Evolutionary conservation across 257 asterid species (phyloP).

Genomic region (Ocimum tenuiflorum): DNA sequence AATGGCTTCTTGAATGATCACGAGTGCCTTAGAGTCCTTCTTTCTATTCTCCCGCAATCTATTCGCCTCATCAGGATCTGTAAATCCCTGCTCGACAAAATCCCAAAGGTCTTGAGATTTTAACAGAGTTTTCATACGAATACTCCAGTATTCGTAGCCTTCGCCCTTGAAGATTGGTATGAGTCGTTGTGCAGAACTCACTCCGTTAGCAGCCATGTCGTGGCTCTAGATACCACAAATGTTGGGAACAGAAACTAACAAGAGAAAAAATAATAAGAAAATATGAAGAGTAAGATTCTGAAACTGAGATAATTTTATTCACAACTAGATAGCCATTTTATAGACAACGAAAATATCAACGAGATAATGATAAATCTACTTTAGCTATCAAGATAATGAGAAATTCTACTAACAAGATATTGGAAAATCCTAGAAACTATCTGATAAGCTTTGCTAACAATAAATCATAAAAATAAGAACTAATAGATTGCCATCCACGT

Average conservation of each 20-base stretch:
- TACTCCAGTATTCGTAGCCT: background rate
- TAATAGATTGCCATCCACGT: too few species aligned
- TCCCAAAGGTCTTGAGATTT: slow-evolving; percentile 11
- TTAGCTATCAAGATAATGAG: too few species aligned
- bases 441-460: too few species aligned
- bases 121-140: background rate
- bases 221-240: background rate
- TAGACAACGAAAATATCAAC: too few species aligned
- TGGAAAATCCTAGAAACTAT: too few species aligned
- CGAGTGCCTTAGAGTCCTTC: background rate
- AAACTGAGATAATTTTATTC: too few species aligned
- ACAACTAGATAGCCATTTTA: too few species aligned
- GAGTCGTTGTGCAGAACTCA: background rate
- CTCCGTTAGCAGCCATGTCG: background rate
- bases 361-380: too few species aligned
- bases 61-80: background rate
- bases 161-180: background rate
- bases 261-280: too few species aligned
- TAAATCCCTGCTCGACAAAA: background rate
- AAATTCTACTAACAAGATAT: too few species aligned
- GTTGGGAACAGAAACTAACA: background rate
- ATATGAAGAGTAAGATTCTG: too few species aligned
- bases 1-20: background rate
- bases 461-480: too few species aligned
- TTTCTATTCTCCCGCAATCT: background rate